A percentile compares a stretch with the other conserved stretches of the same genome.
Evolutionary conservation across 768 basidiomycete genomes (phyloP).

Genomic region (Megacollybia marginata): DNA sequence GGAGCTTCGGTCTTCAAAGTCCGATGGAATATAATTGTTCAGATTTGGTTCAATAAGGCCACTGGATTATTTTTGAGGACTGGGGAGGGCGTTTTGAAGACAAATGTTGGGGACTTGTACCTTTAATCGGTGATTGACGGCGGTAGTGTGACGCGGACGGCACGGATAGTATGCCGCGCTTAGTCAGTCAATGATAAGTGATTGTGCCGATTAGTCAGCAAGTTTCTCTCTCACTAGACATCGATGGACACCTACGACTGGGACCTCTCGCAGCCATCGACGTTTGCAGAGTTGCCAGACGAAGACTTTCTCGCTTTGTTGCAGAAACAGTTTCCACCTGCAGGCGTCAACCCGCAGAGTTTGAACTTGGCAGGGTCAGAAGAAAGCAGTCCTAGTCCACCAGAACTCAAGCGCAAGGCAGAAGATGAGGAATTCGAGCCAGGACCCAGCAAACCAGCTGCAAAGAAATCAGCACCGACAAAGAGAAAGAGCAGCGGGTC

Average conservation of each 20-base stretch:
- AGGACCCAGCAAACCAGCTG: constrained; percentile 60
- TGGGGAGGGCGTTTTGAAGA: no score
- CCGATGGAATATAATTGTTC: no score
- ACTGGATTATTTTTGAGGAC: no score
- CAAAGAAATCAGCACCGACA: constrained; percentile 45
- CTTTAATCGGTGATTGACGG: no score
- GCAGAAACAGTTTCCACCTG: constrained; percentile 63
- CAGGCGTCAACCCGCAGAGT: constrained; percentile 54
- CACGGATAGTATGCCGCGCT: no score
- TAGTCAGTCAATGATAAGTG: no score
- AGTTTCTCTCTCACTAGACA: no score
- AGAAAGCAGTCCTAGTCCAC: constrained; percentile 75
- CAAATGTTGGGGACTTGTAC: no score
- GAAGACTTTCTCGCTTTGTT: constrained; percentile 73
- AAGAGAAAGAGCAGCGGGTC: constrained; percentile 29
- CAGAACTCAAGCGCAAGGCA: constrained; percentile 72
- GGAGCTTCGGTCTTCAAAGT: no score
- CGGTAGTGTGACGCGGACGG: no score
- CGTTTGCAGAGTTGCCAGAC: constrained; percentile 61
- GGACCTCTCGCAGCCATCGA: constrained; percentile 54
- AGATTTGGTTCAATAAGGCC: no score
- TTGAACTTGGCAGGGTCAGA: constrained; percentile 55
- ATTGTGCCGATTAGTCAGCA: no score
- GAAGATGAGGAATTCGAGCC: constrained; percentile 55
- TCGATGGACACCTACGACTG: constrained; percentile 23